Conservation (phyloP, 2,329 filamentous ascomycete genomes). For the Sporothrix luriei region DNA sequence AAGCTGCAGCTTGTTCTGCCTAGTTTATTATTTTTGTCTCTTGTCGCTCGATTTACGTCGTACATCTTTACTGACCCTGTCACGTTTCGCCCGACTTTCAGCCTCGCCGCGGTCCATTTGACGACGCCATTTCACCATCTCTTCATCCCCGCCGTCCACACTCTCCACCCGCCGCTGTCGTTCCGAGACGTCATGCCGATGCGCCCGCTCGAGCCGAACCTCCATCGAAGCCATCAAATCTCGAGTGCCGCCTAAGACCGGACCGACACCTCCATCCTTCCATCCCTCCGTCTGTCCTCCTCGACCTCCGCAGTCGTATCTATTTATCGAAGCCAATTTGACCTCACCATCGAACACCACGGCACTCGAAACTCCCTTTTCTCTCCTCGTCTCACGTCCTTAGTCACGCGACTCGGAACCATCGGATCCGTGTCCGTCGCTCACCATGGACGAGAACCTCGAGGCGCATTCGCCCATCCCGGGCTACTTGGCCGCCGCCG, state of each 20-base stretch:
- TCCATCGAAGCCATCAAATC: neutral
- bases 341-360: neutral
- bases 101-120: conserved; percentile 6
- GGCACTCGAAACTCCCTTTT: neutral
- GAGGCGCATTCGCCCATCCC: conserved; percentile 37
- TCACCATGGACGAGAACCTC: conserved; percentile 45
- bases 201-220: conserved; percentile 22
- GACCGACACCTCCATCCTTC: neutral
- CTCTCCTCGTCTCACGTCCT: neutral
- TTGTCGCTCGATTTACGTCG: neutral
- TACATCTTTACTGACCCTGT: conserved; percentile 12
- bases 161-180: neutral
- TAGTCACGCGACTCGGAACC: neutral
- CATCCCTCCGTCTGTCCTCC: neutral
- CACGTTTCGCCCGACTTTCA: conserved; percentile 4
- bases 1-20: neutral
- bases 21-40: neutral
- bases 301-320: neutral
- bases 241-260: conserved; percentile 11
- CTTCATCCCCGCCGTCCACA: neutral
- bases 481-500: conserved; percentile 45
- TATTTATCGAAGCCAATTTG: neutral
- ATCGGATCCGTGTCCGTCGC: neutral
- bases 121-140: neutral
- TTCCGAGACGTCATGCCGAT: conserved; percentile 19